phyloP scores from a whole-genome alignment of 164 flowering plant species.

The Kingdonia uniflora region DNA sequence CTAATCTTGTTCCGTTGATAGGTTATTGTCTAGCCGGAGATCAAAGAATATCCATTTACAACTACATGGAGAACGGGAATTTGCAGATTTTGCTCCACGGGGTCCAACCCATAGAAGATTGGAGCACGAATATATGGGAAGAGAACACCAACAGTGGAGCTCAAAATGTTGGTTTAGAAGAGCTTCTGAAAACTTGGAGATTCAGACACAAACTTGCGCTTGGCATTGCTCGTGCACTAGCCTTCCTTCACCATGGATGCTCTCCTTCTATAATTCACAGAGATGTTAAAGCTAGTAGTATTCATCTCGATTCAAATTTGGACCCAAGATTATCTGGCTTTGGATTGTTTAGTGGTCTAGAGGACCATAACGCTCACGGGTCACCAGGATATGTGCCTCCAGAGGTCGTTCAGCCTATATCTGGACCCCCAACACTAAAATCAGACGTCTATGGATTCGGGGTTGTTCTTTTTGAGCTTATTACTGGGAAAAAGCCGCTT shows the following conservation, averaged over 20 bases:
- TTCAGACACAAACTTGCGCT: slow-evolving; percentile 70
- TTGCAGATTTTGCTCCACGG: slow-evolving; percentile 71
- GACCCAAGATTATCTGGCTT: slow-evolving; percentile 84
- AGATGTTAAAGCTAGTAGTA: slow-evolving; percentile 75
- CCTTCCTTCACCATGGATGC: slow-evolving; percentile 92
- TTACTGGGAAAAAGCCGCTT: slow-evolving; percentile 69
- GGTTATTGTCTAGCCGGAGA: slow-evolving; percentile 92
- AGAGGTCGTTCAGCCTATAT: slow-evolving; percentile 33
- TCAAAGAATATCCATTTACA: slow-evolving; percentile 74
- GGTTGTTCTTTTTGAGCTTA: slow-evolving; percentile 63
- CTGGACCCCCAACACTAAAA: slow-evolving; percentile 37
- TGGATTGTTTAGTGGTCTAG: slow-evolving; percentile 50
- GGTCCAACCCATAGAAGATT: slow-evolving; percentile 41
- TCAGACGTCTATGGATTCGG: slow-evolving; percentile 82
- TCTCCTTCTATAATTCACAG: slow-evolving; percentile 72
- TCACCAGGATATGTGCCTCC: slow-evolving; percentile 62
- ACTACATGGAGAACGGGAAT: slow-evolving; percentile 87
- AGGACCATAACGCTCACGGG: slow-evolving; percentile 41
- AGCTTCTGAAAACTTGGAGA: slow-evolving; percentile 49
- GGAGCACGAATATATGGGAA: slow-evolving; percentile 82
- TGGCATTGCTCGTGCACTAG: slow-evolving; percentile 78
- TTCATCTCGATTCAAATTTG: slow-evolving; percentile 52
- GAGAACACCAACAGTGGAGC: slow-evolving; percentile 33
- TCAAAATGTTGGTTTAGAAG: slow-evolving; percentile 41
- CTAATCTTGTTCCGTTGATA: slow-evolving; percentile 73